phyloP scores from a whole-genome alignment of 75 land plant genomes.

The Picea sitchensis region DNA sequence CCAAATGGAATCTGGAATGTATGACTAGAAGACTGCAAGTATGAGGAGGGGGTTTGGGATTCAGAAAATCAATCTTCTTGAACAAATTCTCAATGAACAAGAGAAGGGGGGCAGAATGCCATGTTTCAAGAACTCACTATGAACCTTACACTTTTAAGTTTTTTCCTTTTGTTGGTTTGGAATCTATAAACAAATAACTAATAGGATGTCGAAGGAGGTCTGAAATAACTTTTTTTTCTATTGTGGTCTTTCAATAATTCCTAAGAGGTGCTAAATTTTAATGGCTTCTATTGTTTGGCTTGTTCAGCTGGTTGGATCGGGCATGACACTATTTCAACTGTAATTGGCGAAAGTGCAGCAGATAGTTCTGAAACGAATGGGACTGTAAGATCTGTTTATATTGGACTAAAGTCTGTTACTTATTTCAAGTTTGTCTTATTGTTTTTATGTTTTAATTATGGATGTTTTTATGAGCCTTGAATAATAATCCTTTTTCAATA shows the following conservation, averaged over 20 bases:
- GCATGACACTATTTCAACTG: slow-evolving; percentile 67
- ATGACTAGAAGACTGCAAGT: background rate
- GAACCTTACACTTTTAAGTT: background rate
- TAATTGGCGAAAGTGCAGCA: slow-evolving; percentile 76
- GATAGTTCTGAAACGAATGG: slow-evolving; percentile 38
- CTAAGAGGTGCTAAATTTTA: background rate
- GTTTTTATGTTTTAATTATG: background rate
- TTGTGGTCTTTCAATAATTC: background rate
- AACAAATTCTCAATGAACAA: background rate
- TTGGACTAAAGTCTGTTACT: slow-evolving; percentile 4
- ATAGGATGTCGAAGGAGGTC: background rate
- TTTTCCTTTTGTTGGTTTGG: background rate
- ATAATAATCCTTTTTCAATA: background rate
- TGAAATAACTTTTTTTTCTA: background rate
- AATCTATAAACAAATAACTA: background rate
- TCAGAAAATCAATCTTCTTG: background rate
- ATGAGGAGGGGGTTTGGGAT: background rate
- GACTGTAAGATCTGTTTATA: slow-evolving; percentile 33
- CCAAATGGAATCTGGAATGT: background rate
- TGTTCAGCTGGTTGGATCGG: slow-evolving; percentile 95
- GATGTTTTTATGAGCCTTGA: background rate
- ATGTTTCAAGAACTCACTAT: background rate
- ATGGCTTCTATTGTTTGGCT: background rate
- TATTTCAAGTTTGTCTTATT: background rate
- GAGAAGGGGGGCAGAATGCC: background rate